These are phyloP conservation scores for Xylariaceae sp. DNA, from an alignment of 2,329 filamentous ascomycete genomes.

Conservation along the genomic window DNA sequence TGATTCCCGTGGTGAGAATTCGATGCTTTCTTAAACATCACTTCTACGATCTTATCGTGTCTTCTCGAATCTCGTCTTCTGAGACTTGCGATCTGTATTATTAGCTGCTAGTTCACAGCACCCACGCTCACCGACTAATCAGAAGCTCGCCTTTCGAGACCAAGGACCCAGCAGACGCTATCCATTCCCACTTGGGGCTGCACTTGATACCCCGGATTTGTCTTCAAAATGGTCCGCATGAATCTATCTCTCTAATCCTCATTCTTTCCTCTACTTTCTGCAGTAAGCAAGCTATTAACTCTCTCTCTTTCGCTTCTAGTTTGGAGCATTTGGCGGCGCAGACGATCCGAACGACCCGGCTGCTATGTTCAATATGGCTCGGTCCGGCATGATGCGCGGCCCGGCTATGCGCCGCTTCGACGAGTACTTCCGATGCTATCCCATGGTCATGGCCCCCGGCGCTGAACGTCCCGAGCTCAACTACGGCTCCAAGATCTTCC, in stretches of 20 bases:
- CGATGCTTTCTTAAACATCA: not conserved
- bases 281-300: not conserved
- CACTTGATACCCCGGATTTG: not conserved
- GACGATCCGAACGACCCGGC: slow-evolving; percentile 46
- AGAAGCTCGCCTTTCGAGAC: slow-evolving; percentile 2
- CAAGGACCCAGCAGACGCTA: slow-evolving; percentile 6
- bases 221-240: slow-evolving; percentile 16
- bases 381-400: slow-evolving; percentile 40
- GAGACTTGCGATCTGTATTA: not conserved
- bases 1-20: no score
- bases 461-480: slow-evolving; percentile 85
- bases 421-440: slow-evolving; percentile 97
- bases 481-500: slow-evolving; percentile 94
- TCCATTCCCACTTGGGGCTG: not conserved
- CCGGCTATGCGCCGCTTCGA: slow-evolving; percentile 74
- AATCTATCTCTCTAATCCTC: not conserved
- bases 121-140: slow-evolving; percentile 8
- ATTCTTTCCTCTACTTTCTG: not conserved
- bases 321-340: slow-evolving; percentile 35
- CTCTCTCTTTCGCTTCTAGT: slow-evolving; percentile 23
- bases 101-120: not conserved
- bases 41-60: not conserved
- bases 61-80: not conserved
- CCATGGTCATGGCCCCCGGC: slow-evolving; percentile 87
- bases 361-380: slow-evolving; percentile 46